Evolutionary conservation across 805 yeast genomes (phyloP), one percentile per base, ranked within the genome.

Genomic region (Saturnispora halmiae): DNA sequence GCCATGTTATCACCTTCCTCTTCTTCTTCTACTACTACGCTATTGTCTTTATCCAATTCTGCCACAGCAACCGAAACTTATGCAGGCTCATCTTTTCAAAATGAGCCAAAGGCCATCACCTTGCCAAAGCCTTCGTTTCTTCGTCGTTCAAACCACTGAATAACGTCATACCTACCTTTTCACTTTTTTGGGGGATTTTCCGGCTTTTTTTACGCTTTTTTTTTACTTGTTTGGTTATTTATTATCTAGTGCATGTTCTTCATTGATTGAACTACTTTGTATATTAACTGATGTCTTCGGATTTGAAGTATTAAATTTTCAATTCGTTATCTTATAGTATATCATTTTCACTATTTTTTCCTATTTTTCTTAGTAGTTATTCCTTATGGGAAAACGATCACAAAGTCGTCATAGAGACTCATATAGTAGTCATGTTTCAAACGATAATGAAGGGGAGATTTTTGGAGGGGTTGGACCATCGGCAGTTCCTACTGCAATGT

Each of bases 381-480:
- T n/a, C n/a, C 6, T 33, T 22, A 24, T 37, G 38, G 30, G 46
- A 3, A 36, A 27, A 36, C 32, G 33, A 5, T 36, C 39, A 22
- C 26, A 22, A 22, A n/a, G n/a, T n/a, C n/a, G n/a, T 27, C 33
- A 29, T n/a, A 36, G 33, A 15, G 39, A 29, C 15, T 36, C 39
- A 5, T 36, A 36, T 18, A 16, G 25, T 20, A 21, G 31, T 3
- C 33, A 29, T 22, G 39, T 36, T 10, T 33, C 28, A 14, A 26
- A 27, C 7, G 84, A 75, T 36, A 80, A 80, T 55, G 75, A 64
- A 51, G 68, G 75, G 15, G 94, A 82, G 56, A 75, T 80, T 65
- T 82, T 72, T 56, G 76, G 84, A 3, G 94, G 94, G 39, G 88
- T 82, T 1, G 81, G 82, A 1, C 73, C 82, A 2, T 85, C 79